Evolutionary conservation across 2,329 filamentous ascomycete genomes (phyloP).

Genomic region (Chalaropsis thielavioides): DNA sequence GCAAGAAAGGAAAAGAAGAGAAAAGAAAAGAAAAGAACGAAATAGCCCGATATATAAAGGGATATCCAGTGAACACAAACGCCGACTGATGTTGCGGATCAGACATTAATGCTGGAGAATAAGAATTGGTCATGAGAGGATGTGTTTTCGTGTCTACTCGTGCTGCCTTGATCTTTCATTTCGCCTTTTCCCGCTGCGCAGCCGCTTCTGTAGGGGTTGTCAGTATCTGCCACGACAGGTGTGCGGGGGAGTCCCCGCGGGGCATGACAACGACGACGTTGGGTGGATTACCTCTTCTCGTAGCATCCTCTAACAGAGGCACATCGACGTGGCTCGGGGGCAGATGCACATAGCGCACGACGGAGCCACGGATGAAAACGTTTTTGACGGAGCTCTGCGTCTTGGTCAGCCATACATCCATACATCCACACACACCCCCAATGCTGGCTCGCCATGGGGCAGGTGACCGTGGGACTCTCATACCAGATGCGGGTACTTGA

Average conservation of each 20-base stretch:
- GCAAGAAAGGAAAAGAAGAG: not conserved
- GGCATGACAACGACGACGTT: not conserved
- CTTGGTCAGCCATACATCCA: not conserved
- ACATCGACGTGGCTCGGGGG: conserved; percentile 72
- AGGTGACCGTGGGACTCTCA: conserved; percentile 21
- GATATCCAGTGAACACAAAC: conserved; percentile 7
- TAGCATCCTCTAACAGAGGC: conserved; percentile 78
- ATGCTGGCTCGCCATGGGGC: too few species aligned
- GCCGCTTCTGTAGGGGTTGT: conserved; percentile 35
- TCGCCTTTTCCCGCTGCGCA: conserved; percentile 43
- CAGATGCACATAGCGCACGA: conserved; percentile 84
- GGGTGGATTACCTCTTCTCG: conserved; percentile 53
- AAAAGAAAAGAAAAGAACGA: conserved; percentile 1
- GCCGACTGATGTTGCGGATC: not conserved
- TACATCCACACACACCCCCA: not conserved
- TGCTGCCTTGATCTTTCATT: conserved; percentile 28
- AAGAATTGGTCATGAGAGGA: conserved; percentile 6
- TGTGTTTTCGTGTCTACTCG: conserved; percentile 5
- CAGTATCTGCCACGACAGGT: conserved; percentile 15
- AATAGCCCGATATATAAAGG: not conserved
- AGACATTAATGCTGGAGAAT: conserved; percentile 7
- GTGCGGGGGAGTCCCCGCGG: not conserved
- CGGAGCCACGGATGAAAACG: conserved; percentile 86
- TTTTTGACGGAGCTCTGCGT: conserved; percentile 66
- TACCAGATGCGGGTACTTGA: conserved; percentile 88